A percentile compares a stretch with the other conserved stretches of the same genome.
phyloP scores from a whole-genome alignment of 2,329 filamentous ascomycete genomes.

The Cercospora sojina region DNA sequence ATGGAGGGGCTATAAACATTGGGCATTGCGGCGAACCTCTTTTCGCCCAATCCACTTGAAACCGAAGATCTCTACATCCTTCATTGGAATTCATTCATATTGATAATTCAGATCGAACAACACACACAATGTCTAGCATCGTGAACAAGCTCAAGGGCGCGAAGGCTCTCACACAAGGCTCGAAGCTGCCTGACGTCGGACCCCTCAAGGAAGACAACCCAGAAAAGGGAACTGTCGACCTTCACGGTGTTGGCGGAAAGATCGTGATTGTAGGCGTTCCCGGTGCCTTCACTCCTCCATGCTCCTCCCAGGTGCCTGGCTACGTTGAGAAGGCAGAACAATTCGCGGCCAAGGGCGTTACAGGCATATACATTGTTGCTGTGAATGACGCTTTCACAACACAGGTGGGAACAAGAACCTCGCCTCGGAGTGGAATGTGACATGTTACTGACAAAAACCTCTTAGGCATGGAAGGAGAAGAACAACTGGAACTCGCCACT shows the following conservation, averaged over 20 bases:
- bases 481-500: conserved; percentile 25
- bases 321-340: conserved; percentile 30
- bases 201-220: conserved; percentile 31
- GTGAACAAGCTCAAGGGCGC: conserved; percentile 28
- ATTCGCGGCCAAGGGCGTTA: conserved; percentile 32
- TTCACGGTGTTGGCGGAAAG: conserved; percentile 28
- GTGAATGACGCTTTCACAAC: conserved; percentile 33
- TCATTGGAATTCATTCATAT: neutral
- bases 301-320: conserved; percentile 33
- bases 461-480: conserved; percentile 33
- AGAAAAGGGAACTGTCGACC: conserved; percentile 29
- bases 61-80: neutral
- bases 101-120: neutral
- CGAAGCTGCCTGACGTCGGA: conserved; percentile 25
- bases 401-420: neutral
- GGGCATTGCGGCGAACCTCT: neutral
- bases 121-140: conserved; percentile 21
- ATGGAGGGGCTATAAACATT: conserved; percentile 5
- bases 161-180: conserved; percentile 28
- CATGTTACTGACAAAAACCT: neutral
- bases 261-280: conserved; percentile 32
- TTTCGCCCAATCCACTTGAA: neutral
- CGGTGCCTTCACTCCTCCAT: conserved; percentile 33
- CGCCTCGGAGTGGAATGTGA: neutral
- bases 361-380: conserved; percentile 33